Base-by-base conservation (phyloP, 768 basidiomycete genomes). In the Xerocomus spinulosus region DNA sequence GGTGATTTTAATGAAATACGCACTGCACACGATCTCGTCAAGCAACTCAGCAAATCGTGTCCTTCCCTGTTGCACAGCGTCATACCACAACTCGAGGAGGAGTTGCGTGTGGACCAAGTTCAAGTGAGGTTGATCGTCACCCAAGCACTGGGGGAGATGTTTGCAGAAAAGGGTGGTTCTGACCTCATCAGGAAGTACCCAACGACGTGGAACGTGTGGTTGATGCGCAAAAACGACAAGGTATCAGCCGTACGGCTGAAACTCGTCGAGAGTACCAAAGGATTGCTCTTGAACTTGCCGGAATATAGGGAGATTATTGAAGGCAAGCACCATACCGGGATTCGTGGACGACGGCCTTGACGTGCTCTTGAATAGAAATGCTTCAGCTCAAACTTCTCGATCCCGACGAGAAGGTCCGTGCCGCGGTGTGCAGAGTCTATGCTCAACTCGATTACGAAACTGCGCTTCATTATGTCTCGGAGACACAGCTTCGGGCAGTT, bases 1-100 rank as follows among this genome's bases (percentile, higher is more conserved):
- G 76, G 83, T 10, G 79, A 85, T 48, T 75, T 77, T 49, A 75
- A 78, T 28, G 82, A 90, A 49, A 82, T 92, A 42, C 77, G 81
- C 51, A 75, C 74, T 4, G 85, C 91, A 3, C 95, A 97, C 66
- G 78, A 82, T 29, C 86, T 96, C 54, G 84, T 98, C 68, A 85
- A 87, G 59, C 82, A 81, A 15, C 75, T 98, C 5, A 82, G 88
- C 62, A 79, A 79, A 20, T 79, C 85, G 23, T 92, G 86, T 64
- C 92, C 95, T 0, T 71, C 79, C 8, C 73, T 97, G 13, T 72
- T 98, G 2, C 83, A 89, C 60, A 92, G 87, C 63, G 92, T 97
- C 40, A 84, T 98, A 21, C 94, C 95, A 0, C 87, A 92, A 48
- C 79, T 98, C 15, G 93, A 95, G 62, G 88, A 93, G 54, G 92